A percentile compares a stretch with the other conserved stretches of the same genome.
These are phyloP conservation scores for Exserohilum rostratum DNA, from an alignment of 2,329 filamentous ascomycete species.

Conservation along the genomic window DNA sequence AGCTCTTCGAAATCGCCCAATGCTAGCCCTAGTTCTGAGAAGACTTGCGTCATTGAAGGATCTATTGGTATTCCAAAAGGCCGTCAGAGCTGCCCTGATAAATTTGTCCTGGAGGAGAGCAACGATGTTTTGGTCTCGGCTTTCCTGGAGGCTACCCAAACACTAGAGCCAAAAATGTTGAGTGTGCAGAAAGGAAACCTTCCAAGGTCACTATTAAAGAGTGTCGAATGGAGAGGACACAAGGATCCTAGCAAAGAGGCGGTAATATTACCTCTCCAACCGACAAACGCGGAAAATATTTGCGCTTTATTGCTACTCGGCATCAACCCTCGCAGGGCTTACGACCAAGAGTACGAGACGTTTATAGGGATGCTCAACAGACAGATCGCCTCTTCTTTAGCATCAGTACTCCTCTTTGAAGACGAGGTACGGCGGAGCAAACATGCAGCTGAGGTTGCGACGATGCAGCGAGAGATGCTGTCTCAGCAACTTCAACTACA, in stretches of 20 bases:
- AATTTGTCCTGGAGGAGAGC: constrained; percentile 35
- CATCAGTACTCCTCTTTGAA: constrained; percentile 42
- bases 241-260: constrained; percentile 42
- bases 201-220: constrained; percentile 34
- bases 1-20: constrained; percentile 32
- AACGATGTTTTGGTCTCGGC: constrained; percentile 41
- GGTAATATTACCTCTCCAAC: constrained; percentile 41
- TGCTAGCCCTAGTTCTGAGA: constrained; percentile 30
- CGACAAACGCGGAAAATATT: constrained; percentile 38
- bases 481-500: constrained; percentile 37
- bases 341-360: constrained; percentile 41
- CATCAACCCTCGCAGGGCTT: constrained; percentile 42
- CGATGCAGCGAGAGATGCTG: constrained; percentile 37
- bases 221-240: constrained; percentile 41
- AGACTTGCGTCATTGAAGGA: constrained; percentile 41
- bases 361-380: constrained; percentile 41
- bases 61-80: constrained; percentile 41
- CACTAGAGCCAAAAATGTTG: constrained; percentile 36
- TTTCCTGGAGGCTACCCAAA: constrained; percentile 43
- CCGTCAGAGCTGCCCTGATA: constrained; percentile 35
- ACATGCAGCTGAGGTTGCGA: constrained; percentile 34
- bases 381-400: constrained; percentile 42
- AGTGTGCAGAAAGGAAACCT: constrained; percentile 35
- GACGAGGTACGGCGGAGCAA: constrained; percentile 40
- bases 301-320: constrained; percentile 43